phyloP scores from a whole-genome alignment of 2,329 filamentous ascomycete genomes.

The Grosmannia serpens region DNA sequence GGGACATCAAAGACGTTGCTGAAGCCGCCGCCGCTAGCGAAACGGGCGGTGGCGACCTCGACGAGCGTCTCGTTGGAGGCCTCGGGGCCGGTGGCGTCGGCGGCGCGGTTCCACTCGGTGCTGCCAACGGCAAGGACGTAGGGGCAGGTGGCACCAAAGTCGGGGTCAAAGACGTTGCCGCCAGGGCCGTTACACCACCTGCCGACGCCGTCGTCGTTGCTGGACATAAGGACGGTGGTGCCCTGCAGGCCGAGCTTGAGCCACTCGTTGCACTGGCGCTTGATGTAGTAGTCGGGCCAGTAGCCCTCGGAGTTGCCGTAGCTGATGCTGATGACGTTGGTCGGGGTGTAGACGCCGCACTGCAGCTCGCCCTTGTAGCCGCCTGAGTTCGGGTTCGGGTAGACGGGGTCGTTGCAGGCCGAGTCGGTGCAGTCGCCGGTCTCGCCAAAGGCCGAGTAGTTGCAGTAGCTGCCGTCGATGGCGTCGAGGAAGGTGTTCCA shows the following conservation, averaged over 20 bases:
- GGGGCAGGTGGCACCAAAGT: slow-evolving; percentile 23
- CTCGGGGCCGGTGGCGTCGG: neutral
- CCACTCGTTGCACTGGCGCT: slow-evolving; percentile 35
- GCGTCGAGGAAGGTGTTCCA: slow-evolving; percentile 29
- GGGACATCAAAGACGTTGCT: slow-evolving; percentile 16
- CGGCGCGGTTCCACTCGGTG: slow-evolving; percentile 2
- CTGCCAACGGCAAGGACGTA: slow-evolving; percentile 37
- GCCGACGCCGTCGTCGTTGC: slow-evolving; percentile 33
- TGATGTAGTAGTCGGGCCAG: slow-evolving; percentile 40
- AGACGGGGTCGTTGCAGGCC: slow-evolving; percentile 31
- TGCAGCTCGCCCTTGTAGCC: slow-evolving; percentile 33
- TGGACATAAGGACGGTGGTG: slow-evolving; percentile 31
- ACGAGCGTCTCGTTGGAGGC: neutral
- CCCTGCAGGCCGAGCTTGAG: slow-evolving; percentile 39
- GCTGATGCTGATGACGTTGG: slow-evolving; percentile 43
- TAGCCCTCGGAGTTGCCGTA: slow-evolving; percentile 41
- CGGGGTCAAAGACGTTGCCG: slow-evolving; percentile 11
- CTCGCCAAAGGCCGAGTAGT: slow-evolving; percentile 30
- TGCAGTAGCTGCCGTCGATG: slow-evolving; percentile 37
- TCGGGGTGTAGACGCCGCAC: slow-evolving; percentile 28
- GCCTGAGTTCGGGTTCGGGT: slow-evolving; percentile 30
- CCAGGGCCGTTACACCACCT: slow-evolving; percentile 11
- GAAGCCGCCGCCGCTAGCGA: slow-evolving; percentile 31
- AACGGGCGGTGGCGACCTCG: slow-evolving; percentile 13
- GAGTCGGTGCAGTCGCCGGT: slow-evolving; percentile 26